These are phyloP conservation scores for Acer yangbiense DNA, from an alignment of 345 rosid species.

Conservation along the genomic window DNA sequence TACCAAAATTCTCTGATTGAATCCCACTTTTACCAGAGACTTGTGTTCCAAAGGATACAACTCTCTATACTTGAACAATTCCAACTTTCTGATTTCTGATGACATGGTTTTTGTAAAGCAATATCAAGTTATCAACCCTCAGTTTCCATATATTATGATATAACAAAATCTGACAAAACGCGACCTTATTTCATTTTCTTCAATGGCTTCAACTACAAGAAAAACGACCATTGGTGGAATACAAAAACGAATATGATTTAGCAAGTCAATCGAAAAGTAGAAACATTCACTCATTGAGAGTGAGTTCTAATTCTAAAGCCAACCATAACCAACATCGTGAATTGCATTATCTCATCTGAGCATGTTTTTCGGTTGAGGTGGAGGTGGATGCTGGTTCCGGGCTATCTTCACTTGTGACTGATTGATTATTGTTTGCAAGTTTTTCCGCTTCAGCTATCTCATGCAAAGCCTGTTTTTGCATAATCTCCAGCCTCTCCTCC, in stretches of 20 bases:
- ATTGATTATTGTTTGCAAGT: slow-evolving; percentile 23
- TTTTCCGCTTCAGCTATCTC: slow-evolving; percentile 63
- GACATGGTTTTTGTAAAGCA: neutral
- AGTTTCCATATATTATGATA: neutral
- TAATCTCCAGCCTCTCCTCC: slow-evolving; percentile 63
- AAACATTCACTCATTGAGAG: neutral
- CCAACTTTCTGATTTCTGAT: neutral
- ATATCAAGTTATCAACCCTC: neutral
- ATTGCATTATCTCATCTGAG: slow-evolving; percentile 25
- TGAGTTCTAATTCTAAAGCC: neutral
- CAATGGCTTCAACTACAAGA: neutral
- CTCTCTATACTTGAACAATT: neutral
- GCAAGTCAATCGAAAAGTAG: neutral
- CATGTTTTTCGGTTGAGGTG: slow-evolving; percentile 21
- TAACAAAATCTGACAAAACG: slow-evolving; percentile 5
- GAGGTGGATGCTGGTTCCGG: slow-evolving; percentile 30
- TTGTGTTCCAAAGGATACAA: neutral
- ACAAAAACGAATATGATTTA: neutral
- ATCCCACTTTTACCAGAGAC: neutral
- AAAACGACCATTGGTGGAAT: neutral
- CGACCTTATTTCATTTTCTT: neutral
- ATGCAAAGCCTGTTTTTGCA: slow-evolving; percentile 61
- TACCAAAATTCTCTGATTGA: neutral
- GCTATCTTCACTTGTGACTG: slow-evolving; percentile 26
- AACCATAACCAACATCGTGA: neutral